These are phyloP conservation scores for Epithemia pelagica DNA, from an alignment of 108 stramenopile species.

Conservation along the genomic window DNA sequence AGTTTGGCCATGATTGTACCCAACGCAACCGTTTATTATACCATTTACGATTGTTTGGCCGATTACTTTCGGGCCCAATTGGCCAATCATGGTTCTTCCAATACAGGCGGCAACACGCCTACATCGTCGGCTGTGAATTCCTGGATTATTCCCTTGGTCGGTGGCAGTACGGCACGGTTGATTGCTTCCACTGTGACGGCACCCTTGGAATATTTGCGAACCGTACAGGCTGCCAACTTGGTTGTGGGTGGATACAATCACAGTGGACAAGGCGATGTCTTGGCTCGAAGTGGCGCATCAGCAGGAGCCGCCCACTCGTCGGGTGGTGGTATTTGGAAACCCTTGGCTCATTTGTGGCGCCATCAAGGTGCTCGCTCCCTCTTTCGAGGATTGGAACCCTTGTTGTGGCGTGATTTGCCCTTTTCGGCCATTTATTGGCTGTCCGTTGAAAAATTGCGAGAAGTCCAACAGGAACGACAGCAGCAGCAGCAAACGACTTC, in stretches of 20 bases:
- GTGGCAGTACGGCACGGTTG: constrained; percentile 74
- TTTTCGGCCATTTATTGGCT: constrained; percentile 91
- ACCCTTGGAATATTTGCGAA: constrained; percentile 86
- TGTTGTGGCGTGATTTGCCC: constrained; percentile 90
- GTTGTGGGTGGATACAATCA: constrained; percentile 2
- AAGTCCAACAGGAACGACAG: too few relatives aligned
- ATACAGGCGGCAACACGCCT: not conserved
- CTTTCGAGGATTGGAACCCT: constrained; percentile 78
- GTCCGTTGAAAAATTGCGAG: constrained; percentile 52
- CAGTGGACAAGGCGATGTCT: too few relatives aligned
- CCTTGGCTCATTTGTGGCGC: constrained; percentile 44
- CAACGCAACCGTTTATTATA: constrained; percentile 87
- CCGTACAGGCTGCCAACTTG: constrained; percentile 47
- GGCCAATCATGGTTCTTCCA: not conserved
- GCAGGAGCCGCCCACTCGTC: not conserved
- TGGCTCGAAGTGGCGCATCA: not conserved
- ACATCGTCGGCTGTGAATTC: not conserved
- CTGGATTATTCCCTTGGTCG: constrained; percentile 45
- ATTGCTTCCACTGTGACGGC: constrained; percentile 76
- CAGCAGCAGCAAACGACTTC: constrained; percentile 9
- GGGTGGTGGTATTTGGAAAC: constrained; percentile 31
- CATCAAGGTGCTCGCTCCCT: constrained; percentile 49
- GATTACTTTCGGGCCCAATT: not conserved
- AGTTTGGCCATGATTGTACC: constrained; percentile 84
- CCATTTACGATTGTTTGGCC: constrained; percentile 70